Evolutionary conservation across 2,329 filamentous ascomycete genomes (phyloP).

Genomic region (Aspergillus tanneri): DNA sequence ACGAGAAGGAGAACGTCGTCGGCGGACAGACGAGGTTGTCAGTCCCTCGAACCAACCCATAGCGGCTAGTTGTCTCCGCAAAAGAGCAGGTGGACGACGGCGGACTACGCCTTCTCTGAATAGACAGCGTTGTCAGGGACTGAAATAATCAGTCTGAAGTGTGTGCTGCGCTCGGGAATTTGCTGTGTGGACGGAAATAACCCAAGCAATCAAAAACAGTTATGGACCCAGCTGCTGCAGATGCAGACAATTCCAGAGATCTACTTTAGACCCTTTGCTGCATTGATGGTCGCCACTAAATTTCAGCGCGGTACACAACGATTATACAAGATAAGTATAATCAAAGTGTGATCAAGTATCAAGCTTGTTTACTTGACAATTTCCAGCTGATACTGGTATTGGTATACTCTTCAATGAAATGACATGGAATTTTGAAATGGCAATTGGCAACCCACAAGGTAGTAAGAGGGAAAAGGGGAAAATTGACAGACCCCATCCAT

Average conservation of each 20-base stretch:
- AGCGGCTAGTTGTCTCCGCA: too few species aligned
- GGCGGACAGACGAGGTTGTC: constrained; percentile 33
- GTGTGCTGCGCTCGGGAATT: constrained; percentile 7
- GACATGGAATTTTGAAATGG: background rate
- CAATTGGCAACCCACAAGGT: background rate
- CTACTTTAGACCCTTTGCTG: constrained; percentile 19
- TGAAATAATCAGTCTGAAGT: background rate
- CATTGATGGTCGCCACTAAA: constrained; percentile 18
- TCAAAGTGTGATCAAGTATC: background rate
- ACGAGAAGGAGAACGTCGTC: constrained; percentile 38
- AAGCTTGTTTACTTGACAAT: background rate
- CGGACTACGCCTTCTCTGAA: too few species aligned
- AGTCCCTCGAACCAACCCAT: constrained; percentile 51
- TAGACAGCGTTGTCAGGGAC: background rate
- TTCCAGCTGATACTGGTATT: too few species aligned
- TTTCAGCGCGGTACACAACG: too few species aligned
- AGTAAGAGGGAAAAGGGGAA: background rate
- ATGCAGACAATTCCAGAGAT: constrained; percentile 19
- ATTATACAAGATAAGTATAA: too few species aligned
- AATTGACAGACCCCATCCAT: constrained; percentile 1
- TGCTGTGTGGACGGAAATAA: constrained; percentile 8
- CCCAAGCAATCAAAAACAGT: constrained; percentile 15
- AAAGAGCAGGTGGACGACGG: too few species aligned
- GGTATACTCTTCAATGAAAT: too few species aligned
- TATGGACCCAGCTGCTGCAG: constrained; percentile 20